phyloP scores from a whole-genome alignment of 768 basidiomycete genomes.

The Leccinellum albellum region DNA sequence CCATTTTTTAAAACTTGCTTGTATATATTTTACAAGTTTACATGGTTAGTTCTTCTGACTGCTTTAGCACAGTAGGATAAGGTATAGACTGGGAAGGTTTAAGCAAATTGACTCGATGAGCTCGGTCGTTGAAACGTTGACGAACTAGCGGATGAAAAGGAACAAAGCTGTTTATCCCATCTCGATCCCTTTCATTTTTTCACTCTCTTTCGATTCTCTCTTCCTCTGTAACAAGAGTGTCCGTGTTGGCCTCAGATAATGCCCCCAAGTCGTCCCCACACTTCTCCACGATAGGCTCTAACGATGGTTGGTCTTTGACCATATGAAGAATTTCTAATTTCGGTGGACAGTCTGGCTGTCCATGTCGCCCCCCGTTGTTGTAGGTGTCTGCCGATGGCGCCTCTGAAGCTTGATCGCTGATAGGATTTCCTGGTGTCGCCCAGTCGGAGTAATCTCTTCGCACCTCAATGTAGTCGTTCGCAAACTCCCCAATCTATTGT shows the following conservation, averaged over 20 bases:
- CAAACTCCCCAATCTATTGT: slow-evolving; percentile 62
- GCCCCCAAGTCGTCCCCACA: neutral
- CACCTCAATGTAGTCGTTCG: slow-evolving; percentile 65
- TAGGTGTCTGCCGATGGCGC: slow-evolving; percentile 10
- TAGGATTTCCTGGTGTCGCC: slow-evolving; percentile 28
- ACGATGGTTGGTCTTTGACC: slow-evolving; percentile 11
- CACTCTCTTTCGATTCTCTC: neutral
- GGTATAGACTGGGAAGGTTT: neutral
- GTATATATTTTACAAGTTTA: neutral
- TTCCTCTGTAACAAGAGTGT: neutral
- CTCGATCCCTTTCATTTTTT: neutral
- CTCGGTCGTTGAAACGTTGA: too few species aligned
- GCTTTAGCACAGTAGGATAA: too few species aligned
- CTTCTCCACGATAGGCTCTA: slow-evolving; percentile 18
- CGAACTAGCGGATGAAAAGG: neutral
- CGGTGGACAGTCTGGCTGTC: slow-evolving; percentile 29
- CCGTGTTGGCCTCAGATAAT: neutral
- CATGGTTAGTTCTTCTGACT: too few species aligned
- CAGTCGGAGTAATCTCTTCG: slow-evolving; percentile 62
- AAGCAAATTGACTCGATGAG: neutral
- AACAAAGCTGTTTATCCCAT: neutral
- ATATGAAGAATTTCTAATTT: neutral
- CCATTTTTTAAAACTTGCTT: neutral
- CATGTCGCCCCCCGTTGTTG: slow-evolving; percentile 37
- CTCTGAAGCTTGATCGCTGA: slow-evolving; percentile 6